Percentiles rank a stretch among this genome's conserved stretches.
phyloP scores from a whole-genome alignment of 495 filamentous ascomycete species.

The Pyrenula aspistea region DNA sequence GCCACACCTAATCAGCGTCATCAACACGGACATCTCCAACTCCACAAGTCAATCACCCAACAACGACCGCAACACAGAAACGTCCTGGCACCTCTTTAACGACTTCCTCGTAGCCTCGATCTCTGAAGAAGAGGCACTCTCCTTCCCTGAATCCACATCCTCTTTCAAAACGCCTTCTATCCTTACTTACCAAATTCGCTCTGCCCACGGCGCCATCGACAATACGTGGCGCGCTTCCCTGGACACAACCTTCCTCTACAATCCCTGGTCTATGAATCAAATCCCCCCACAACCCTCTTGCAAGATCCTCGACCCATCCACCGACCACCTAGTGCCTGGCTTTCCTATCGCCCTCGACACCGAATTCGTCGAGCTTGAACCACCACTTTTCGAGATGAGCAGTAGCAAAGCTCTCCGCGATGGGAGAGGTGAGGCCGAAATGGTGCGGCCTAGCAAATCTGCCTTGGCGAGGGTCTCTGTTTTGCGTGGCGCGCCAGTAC shows the following conservation, averaged over 20 bases:
- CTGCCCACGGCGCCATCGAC: constrained; percentile 62
- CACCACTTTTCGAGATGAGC: not conserved
- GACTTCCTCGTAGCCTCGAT: constrained; percentile 88
- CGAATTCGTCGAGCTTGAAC: constrained; percentile 81
- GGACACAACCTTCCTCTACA: constrained; percentile 73
- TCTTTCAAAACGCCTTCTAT: constrained; percentile 87
- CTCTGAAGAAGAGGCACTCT: constrained; percentile 66
- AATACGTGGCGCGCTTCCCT: constrained; percentile 74
- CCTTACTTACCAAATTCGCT: constrained; percentile 70
- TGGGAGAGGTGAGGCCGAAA: constrained; percentile 77
- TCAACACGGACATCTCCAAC: constrained; percentile 71
- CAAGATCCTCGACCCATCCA: constrained; percentile 41
- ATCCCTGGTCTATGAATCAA: constrained; percentile 45
- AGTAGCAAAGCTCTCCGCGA: constrained; percentile 67
- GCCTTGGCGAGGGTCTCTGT: constrained; percentile 84
- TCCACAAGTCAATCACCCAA: not conserved
- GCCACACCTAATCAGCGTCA: constrained; percentile 79
- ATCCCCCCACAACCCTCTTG: constrained; percentile 28
- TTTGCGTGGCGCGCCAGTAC: constrained; percentile 59
- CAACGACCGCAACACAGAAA: constrained; percentile 23
- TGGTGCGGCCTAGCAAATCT: constrained; percentile 70
- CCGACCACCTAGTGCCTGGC: constrained; percentile 55
- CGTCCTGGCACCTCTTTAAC: constrained; percentile 86
- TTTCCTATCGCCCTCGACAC: constrained; percentile 84
- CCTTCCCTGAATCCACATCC: constrained; percentile 50